Conservation (phyloP, 176 grass and related monocot genomes). For the barley (Hordeum vulgare) region MorexV3_pseudomolecules_assembly NC_058520.1:266055802-266056301, state of each 20-base stretch:
- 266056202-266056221: too few species aligned
- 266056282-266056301: too few species aligned
- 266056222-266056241: too few species aligned
- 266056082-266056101: background rate
- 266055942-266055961: constrained; percentile 91
- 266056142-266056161: too few species aligned
- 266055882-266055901: constrained; percentile 80
- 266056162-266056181: too few species aligned
- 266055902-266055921: constrained; percentile 74
- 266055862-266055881: constrained; percentile 83
- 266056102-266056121: background rate
- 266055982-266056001: background rate
- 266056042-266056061: background rate
- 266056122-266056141: too few species aligned
- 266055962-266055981: constrained; percentile 42
- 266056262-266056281: too few species aligned
- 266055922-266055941: constrained; percentile 92
- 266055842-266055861: constrained; percentile 66
- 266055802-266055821: constrained; percentile 74
- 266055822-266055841: constrained; percentile 78
- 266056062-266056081: background rate
- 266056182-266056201: too few species aligned
- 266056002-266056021: background rate
- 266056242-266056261: too few species aligned
- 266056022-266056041: background rate